Base-by-base conservation (phyloP, 768 basidiomycete genomes). In the Tephrocybe rancida region DNA sequence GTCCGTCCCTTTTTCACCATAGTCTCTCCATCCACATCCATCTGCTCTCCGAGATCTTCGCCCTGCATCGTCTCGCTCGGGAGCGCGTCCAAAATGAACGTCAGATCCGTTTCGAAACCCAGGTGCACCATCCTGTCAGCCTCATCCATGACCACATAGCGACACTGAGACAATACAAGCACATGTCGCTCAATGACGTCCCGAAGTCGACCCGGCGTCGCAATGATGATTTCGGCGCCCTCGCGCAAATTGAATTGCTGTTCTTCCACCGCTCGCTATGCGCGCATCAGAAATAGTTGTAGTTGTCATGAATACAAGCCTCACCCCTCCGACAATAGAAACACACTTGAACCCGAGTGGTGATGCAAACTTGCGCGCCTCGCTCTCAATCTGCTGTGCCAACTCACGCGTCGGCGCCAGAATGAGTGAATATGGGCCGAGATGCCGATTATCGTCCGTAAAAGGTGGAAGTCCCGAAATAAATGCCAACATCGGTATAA, bases 141-240 rank as follows among this genome's bases (percentile, higher is more conserved):
- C 78, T 99, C 97, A 69, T 99, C 97, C 97, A 99, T 97, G 60
- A 99, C 96, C 54, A 99, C 88, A 66, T 99, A 98, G 2, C 93
- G 92, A 70, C 97, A 98, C 70, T 99, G 97, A 6, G 91, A 90
- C 39, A 99, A 81, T 18, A 99, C 97, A 38, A 99, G 80, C 42
- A 98, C 93, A 68, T 90, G 92, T 19, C 95, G 86, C 73, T 99
- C 96, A 55, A 99, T 88, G 50, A 98, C 93, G 67, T 98, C 97
- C 71, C 97, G 97, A 16, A 99, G 80, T 72, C 97, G 95, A 75
- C 97, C 97, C 10, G 97, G 97, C 0, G 97, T 98, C 22, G 97
- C 97, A 56, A 99, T 98, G 64, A 99, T 90, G 57, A 99, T 98
- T 64, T 99, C 95, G 0, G 96, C 97, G 48, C 97, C 97, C 62